Base-by-base conservation (phyloP, 108 stramenopile genomes). In the Discostella stelligeroides region DNA sequence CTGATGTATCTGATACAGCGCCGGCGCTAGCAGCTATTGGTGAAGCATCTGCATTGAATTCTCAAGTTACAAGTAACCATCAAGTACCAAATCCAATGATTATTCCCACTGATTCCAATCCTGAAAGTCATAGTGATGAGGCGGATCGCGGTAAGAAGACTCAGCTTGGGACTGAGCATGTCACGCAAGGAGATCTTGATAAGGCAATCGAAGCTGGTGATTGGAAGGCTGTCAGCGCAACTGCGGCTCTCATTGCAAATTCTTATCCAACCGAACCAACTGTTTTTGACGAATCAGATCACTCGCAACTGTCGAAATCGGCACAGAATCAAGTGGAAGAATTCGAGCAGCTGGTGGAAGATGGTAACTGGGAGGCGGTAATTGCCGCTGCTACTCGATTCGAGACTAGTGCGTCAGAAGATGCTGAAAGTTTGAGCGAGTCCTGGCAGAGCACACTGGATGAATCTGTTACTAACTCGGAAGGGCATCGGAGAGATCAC, bases 201-300 rank as follows among this genome's bases (percentile, higher is more conserved):
- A 58, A 69, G 13, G 88, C 86, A 14, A 95, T 95, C 66, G 81
- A 92, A 66, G 80, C 87, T 38, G 94, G 94, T 45, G 87, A 95
- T 68, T 95, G 94, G 94, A 79, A 78, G 29, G 91, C 94, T 17
- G 91, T 95, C 4, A 87, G 91, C 68, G 88, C 86, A 12, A 95
- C 94, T 51, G 91, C 94, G 9, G 88, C 90, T 4, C 68, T 95
- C 15, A 64, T 95, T 41, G 94, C 94, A 6, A 76, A 68, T 39
- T 56, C 37, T 7, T 78, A 86, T 1, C 70, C 82, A 20, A 80
- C 70, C 7, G 82, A 86, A 51, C 79, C 79, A 7, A 60, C 34
- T 20, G 12, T 28, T 51, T 27, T 30, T 0, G 38, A 58, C 10
- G 45, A 46, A 17, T 69, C 63, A 17, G 53, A 42, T 25, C 29